A percentile compares a stretch with the other conserved stretches of the same genome.
These are phyloP conservation scores for Brasilioporus rufonigricans DNA, from an alignment of 768 basidiomycete species.

Conservation along the genomic window DNA sequence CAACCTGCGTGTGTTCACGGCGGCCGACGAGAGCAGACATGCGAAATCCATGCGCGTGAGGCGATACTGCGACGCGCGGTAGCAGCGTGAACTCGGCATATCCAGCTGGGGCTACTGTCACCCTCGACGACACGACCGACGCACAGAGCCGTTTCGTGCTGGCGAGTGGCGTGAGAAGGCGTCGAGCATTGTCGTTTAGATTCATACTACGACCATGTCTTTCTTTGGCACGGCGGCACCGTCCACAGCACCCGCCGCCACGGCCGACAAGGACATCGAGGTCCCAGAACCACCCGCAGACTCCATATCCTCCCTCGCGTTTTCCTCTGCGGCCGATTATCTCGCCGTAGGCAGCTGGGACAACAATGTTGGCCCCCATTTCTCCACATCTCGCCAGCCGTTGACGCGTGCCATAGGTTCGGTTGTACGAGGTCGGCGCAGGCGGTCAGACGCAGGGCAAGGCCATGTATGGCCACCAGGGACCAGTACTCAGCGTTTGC, in stretches of 20 bases:
- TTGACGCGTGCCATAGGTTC: slow-evolving; percentile 53
- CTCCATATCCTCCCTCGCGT: slow-evolving; percentile 81
- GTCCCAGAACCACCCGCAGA: slow-evolving; percentile 80
- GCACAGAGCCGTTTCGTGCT: no score
- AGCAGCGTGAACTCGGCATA: no score
- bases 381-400: neutral
- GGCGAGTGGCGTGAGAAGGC: slow-evolving; percentile 27
- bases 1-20: no score
- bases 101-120: no score
- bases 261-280: slow-evolving; percentile 75
- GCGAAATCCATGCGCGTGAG: no score
- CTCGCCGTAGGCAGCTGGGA: slow-evolving; percentile 95
- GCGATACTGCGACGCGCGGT: no score
- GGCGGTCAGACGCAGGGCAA: slow-evolving; percentile 82
- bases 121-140: no score
- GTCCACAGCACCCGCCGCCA: slow-evolving; percentile 35
- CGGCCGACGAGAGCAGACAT: no score
- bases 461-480: slow-evolving; percentile 89
- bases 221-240: slow-evolving; percentile 40
- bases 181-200: neutral
- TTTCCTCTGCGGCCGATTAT: slow-evolving; percentile 83
- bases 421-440: slow-evolving; percentile 86
- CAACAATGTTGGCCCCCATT: slow-evolving; percentile 59
- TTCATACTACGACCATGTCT: slow-evolving; percentile 32
- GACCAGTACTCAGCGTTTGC: slow-evolving; percentile 81